Conservation (phyloP, 495 filamentous ascomycete genomes). For the Annulohypoxylon moriforme region DNA sequence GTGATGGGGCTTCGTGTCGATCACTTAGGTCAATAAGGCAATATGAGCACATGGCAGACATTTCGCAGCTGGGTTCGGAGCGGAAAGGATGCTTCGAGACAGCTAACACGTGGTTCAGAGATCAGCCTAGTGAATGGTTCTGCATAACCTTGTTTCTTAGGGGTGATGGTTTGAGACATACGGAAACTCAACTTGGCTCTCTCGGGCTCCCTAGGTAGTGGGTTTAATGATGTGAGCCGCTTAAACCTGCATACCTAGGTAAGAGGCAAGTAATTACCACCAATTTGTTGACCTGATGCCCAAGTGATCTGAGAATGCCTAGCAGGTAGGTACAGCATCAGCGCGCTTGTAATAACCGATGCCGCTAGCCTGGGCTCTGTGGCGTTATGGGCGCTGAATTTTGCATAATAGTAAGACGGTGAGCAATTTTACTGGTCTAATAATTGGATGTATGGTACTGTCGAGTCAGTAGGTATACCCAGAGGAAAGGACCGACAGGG, state of each 20-base stretch:
- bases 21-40: conserved; percentile 11
- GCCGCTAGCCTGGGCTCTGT: conserved; percentile 34
- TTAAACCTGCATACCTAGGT: background rate
- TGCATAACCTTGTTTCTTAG: conserved; percentile 31
- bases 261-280: background rate
- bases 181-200: conserved; percentile 6
- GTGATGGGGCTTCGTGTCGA: conserved; percentile 17
- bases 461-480: conserved; percentile 43
- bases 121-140: conserved; percentile 5
- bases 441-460: conserved; percentile 12
- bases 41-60: conserved; percentile 11
- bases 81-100: conserved; percentile 18
- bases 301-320: conserved; percentile 13
- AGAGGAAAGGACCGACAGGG: conserved; percentile 43
- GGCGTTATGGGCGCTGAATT: conserved; percentile 3
- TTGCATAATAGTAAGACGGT: conserved; percentile 4
- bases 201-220: too few relatives aligned
- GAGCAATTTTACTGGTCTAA: conserved; percentile 14
- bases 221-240: background rate
- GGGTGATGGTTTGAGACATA: conserved; percentile 16
- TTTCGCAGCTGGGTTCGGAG: conserved; percentile 18
- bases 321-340: conserved; percentile 13
- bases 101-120: conserved; percentile 24
- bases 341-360: conserved; percentile 16
- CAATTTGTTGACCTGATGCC: background rate